Evolutionary conservation across 2,329 filamentous ascomycete genomes (phyloP), one percentile per base, ranked within the genome.

Genomic region (Claviceps pazoutovae): DNA sequence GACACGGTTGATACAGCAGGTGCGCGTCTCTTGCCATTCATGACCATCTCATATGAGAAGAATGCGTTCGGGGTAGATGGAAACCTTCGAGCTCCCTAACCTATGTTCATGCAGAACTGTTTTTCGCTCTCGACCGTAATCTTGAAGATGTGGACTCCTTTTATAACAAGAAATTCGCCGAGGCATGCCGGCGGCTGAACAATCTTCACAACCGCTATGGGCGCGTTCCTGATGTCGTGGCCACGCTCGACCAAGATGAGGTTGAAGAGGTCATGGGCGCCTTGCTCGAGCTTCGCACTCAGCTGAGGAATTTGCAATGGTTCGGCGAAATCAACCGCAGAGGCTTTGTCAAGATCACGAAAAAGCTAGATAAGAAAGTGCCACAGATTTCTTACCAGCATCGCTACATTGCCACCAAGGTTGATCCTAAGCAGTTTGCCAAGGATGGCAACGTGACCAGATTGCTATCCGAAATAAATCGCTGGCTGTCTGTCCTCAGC

Each of bases 311-410:
- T 62, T 74, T 98, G 50, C 87, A 95, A 66, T 97, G 90, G 90
- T 98, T 97, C 65, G 91, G 90, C 48, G 91, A 97, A 69, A 91
- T 97, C 62, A 98, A 98, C 67, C 81, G 90, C 50, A 79, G 88
- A 57, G 93, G 93, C 2, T 98, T 98, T 62, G 81, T 94, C 66
- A 98, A 98, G 72, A 98, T 98, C 67, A 95, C 93, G 49, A 98
- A 98, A 74, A 98, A 98, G 70, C 74, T 96, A 46, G 93, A 98
- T 70, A 98, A 98, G 72, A 96, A 95, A 71, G 80, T 96, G 2
- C 77, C 84, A 1, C 77, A 80, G 46, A 80, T 82, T 3, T 78
- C 83, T 49, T 84, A 87, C 0, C 90, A 96, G 71, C 83, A 87
- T 64, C 80, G 83, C 53, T 98, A 97, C 63, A 76, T 98, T 54